Percentiles rank a stretch among this genome's conserved stretches.
phyloP scores from a whole-genome alignment of 805 yeast species.

The Kluyveromyces wickerhamii region DNA sequence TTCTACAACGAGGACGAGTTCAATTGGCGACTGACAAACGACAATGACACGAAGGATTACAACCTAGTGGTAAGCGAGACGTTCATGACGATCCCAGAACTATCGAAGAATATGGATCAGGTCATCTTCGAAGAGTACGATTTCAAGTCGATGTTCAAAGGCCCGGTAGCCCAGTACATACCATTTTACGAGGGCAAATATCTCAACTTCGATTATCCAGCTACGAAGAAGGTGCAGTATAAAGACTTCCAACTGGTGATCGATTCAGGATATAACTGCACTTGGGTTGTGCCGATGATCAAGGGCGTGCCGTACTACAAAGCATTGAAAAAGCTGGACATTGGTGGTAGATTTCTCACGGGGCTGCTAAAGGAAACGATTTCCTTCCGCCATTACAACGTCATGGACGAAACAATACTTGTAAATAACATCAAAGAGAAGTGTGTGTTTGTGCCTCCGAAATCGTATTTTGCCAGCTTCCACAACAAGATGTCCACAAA shows the following conservation, averaged over 20 bases:
- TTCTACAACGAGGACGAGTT: constrained; percentile 40
- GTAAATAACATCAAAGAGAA: constrained; percentile 81
- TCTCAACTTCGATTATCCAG: not conserved
- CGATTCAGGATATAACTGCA: constrained; percentile 82
- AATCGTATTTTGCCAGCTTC: constrained; percentile 33
- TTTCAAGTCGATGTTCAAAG: constrained; percentile 59
- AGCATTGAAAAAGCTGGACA: constrained; percentile 68
- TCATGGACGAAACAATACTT: constrained; percentile 80
- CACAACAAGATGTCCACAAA: constrained; percentile 28
- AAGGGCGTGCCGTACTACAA: constrained; percentile 70
- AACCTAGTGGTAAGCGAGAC: constrained; percentile 71
- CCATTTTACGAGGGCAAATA: constrained; percentile 46
- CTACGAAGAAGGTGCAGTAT: constrained; percentile 13
- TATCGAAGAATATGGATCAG: constrained; percentile 82
- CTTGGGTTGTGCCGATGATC: constrained; percentile 80
- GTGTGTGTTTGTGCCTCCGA: constrained; percentile 38
- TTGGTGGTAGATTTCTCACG: constrained; percentile 81
- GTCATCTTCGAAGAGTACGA: constrained; percentile 92
- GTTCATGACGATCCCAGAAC: constrained; percentile 72
- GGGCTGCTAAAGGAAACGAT: constrained; percentile 78
- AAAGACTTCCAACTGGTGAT: constrained; percentile 69
- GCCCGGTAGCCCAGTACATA: constrained; percentile 50
- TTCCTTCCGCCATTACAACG: constrained; percentile 87
- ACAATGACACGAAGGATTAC: constrained; percentile 37
- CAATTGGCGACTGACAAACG: constrained; percentile 19